These are phyloP conservation scores for Metschnikowia shivogae DNA, from an alignment of 805 yeast genomes.

Conservation along the genomic window DNA sequence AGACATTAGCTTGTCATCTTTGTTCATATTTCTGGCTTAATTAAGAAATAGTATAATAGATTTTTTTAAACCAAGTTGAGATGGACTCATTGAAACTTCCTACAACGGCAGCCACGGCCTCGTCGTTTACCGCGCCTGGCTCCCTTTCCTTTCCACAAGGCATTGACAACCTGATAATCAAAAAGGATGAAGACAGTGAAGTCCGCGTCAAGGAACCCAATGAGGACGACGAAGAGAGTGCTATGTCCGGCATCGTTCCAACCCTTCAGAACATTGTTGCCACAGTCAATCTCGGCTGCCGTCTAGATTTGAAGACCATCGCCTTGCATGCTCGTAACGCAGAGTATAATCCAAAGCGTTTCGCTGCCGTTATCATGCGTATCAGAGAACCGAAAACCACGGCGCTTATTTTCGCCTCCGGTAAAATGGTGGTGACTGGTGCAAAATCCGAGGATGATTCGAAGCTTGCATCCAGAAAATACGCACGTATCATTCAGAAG, in stretches of 20 bases:
- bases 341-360: constrained; percentile 96
- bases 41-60: constrained; percentile 13
- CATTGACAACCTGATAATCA: constrained; percentile 19
- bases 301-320: constrained; percentile 92
- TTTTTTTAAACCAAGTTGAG: constrained; percentile 6
- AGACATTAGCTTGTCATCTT: constrained; percentile 44
- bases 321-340: constrained; percentile 99
- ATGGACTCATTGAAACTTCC: constrained; percentile 78
- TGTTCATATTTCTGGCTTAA: constrained; percentile 8
- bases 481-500: constrained; percentile 96
- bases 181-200: constrained; percentile 16
- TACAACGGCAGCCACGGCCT: constrained; percentile 73
- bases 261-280: constrained; percentile 95
- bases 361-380: constrained; percentile 99
- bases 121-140: constrained; percentile 63
- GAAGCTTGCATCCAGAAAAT: constrained; percentile 95
- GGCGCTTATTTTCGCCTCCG: constrained; percentile 95
- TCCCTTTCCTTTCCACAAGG: constrained; percentile 63
- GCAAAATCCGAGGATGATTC: constrained; percentile 98
- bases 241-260: constrained; percentile 94
- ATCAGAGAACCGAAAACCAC: constrained; percentile 98
- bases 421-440: constrained; percentile 99
- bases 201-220: constrained; percentile 31
- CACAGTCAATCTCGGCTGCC: constrained; percentile 93
- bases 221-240: constrained; percentile 55